Percentiles rank a stretch among this genome's conserved stretches.
These are phyloP conservation scores for Stachybotrys elegans DNA, from an alignment of 2,329 filamentous ascomycete genomes.

Conservation along the genomic window DNA sequence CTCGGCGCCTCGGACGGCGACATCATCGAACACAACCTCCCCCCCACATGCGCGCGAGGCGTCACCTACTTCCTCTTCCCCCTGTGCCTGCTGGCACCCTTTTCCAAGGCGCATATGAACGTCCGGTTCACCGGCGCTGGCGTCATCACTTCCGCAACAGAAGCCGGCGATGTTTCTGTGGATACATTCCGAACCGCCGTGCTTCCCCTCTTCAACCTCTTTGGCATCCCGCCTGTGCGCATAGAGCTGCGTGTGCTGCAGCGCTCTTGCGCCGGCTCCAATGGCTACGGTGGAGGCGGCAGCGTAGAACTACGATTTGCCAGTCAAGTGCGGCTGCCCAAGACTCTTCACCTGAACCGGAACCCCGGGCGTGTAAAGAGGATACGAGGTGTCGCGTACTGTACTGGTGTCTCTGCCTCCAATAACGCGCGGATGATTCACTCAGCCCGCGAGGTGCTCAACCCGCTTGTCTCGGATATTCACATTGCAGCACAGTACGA, in stretches of 20 bases:
- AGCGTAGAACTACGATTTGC: constrained; percentile 92
- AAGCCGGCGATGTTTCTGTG: constrained; percentile 79
- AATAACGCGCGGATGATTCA: constrained; percentile 97
- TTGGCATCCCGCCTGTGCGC: constrained; percentile 74
- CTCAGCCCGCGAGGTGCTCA: constrained; percentile 78
- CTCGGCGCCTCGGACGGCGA: constrained; percentile 66
- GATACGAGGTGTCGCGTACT: constrained; percentile 89
- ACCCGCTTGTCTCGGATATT: constrained; percentile 79
- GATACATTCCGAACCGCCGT: constrained; percentile 93
- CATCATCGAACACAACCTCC: constrained; percentile 75
- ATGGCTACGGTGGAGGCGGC: constrained; percentile 77
- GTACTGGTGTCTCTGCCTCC: constrained; percentile 82
- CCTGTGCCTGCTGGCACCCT: constrained; percentile 84
- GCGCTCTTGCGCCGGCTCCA: constrained; percentile 70
- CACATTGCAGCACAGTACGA: constrained; percentile 83
- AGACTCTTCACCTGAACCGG: constrained; percentile 83
- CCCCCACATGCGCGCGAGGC: constrained; percentile 70
- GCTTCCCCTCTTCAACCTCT: constrained; percentile 81
- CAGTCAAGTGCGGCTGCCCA: constrained; percentile 87
- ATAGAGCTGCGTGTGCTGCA: constrained; percentile 81
- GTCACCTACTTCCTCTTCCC: constrained; percentile 90
- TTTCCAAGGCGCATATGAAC: constrained; percentile 87
- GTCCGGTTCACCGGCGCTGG: constrained; percentile 85
- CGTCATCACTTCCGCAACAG: constrained; percentile 84
- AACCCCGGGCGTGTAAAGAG: constrained; percentile 80